These are phyloP conservation scores for Salvia miltiorrhiza DNA, from an alignment of 257 asterid species.

Conservation along the genomic window DNA sequence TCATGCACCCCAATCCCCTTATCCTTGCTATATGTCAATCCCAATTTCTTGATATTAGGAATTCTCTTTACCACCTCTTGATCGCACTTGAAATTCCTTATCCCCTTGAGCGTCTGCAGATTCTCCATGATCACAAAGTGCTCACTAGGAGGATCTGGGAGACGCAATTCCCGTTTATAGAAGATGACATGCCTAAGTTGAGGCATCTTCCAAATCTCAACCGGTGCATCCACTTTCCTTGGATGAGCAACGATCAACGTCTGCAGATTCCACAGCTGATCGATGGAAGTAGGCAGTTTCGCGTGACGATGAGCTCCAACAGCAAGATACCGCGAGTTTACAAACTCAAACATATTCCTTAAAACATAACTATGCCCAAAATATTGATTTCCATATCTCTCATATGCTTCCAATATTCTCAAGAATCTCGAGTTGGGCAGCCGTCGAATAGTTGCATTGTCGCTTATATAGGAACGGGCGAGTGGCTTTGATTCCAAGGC, in stretches of 20 bases:
- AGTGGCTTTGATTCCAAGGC: not conserved
- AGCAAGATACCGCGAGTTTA: not conserved
- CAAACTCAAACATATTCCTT: not conserved
- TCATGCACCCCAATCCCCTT: too few relatives aligned
- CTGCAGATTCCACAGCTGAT: not conserved
- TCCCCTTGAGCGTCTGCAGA: not conserved
- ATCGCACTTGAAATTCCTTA: not conserved
- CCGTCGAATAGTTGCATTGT: too few relatives aligned
- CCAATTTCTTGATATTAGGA: not conserved
- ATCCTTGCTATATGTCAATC: not conserved
- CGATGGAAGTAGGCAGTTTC: not conserved
- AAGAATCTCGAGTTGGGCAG: not conserved
- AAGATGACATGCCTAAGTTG: too few relatives aligned
- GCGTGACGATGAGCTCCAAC: not conserved
- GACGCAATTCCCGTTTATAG: too few relatives aligned
- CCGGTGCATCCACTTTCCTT: too few relatives aligned
- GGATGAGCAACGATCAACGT: not conserved
- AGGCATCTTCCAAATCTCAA: too few relatives aligned
- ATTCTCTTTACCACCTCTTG: not conserved
- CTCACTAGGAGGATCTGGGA: not conserved
- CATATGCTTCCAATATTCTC: not conserved
- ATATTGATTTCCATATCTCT: not conserved
- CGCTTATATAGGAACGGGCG: not conserved
- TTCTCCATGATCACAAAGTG: not conserved
- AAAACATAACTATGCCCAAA: conserved; percentile 21